Conservation (phyloP, 2,329 filamentous ascomycete genomes). For the Epichloe scottii region DNA sequence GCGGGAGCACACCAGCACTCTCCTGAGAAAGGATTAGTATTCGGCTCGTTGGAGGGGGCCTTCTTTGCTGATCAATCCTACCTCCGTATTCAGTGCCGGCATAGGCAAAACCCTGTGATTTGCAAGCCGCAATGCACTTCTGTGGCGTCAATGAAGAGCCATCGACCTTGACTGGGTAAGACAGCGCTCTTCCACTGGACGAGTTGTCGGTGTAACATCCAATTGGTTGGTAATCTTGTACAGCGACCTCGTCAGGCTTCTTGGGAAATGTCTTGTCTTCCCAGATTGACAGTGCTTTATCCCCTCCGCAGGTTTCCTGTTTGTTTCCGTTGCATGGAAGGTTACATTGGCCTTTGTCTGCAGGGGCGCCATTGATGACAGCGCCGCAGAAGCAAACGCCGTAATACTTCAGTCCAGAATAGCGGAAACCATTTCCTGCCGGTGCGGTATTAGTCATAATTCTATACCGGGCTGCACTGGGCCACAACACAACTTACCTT, state of each 20-base stretch:
- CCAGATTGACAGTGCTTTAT: slow-evolving; percentile 33
- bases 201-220: slow-evolving; percentile 47
- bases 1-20: no score
- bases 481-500: slow-evolving; percentile 21
- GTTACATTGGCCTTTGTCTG: slow-evolving; percentile 42
- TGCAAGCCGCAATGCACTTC: slow-evolving; percentile 30
- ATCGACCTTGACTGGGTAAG: slow-evolving; percentile 28
- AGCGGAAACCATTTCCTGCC: slow-evolving; percentile 34
- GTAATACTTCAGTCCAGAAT: slow-evolving; percentile 38
- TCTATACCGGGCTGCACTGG: not conserved
- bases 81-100: slow-evolving; percentile 31
- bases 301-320: slow-evolving; percentile 33
- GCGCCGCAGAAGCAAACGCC: slow-evolving; percentile 41
- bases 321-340: slow-evolving; percentile 39
- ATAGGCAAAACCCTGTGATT: slow-evolving; percentile 30
- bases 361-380: slow-evolving; percentile 37
- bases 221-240: slow-evolving; percentile 42
- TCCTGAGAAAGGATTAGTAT: no score
- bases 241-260: slow-evolving; percentile 29
- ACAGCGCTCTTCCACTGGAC: slow-evolving; percentile 29
- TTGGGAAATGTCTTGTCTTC: slow-evolving; percentile 35
- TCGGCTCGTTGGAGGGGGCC: no score
- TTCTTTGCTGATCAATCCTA: no score
- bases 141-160: slow-evolving; percentile 27
- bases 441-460: not conserved